These are phyloP conservation scores for Pyrenophora teres DNA, from an alignment of 2,329 filamentous ascomycete species.

Conservation along the genomic window DNA sequence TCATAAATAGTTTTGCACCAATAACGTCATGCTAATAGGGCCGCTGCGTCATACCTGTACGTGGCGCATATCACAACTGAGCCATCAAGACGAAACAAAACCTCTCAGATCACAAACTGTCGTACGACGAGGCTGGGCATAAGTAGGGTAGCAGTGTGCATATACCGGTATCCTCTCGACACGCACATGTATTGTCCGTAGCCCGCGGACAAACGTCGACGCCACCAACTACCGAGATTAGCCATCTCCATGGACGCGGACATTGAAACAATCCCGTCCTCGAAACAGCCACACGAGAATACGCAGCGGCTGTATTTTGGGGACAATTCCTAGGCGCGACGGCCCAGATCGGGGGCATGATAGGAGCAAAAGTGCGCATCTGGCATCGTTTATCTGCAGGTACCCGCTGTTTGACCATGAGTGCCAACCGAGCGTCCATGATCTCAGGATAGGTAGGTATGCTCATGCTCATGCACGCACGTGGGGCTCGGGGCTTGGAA, in stretches of 20 bases:
- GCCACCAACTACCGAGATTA: background rate
- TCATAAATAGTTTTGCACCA: background rate
- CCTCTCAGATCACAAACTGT: background rate
- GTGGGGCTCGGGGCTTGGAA: no score
- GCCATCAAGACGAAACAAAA: slow-evolving; percentile 3
- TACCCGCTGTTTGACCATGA: slow-evolving; percentile 4
- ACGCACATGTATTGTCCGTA: background rate
- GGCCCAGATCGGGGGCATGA: background rate
- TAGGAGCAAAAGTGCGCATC: no score
- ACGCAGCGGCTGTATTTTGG: slow-evolving; percentile 1
- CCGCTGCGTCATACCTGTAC: background rate
- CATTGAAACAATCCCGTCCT: slow-evolving; percentile 5
- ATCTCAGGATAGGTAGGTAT: background rate
- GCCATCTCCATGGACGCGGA: background rate
- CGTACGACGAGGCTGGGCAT: background rate
- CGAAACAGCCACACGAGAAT: background rate
- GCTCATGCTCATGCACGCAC: background rate
- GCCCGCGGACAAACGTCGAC: no score
- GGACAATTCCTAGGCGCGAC: slow-evolving; percentile 5
- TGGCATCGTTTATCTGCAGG: slow-evolving; percentile 7
- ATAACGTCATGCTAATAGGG: background rate
- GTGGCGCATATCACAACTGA: background rate
- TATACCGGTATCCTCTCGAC: background rate
- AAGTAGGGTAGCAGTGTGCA: no score
- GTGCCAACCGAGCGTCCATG: background rate